Conservation (phyloP, 345 rosid species). For the Nasturtium officinale region DNA sequence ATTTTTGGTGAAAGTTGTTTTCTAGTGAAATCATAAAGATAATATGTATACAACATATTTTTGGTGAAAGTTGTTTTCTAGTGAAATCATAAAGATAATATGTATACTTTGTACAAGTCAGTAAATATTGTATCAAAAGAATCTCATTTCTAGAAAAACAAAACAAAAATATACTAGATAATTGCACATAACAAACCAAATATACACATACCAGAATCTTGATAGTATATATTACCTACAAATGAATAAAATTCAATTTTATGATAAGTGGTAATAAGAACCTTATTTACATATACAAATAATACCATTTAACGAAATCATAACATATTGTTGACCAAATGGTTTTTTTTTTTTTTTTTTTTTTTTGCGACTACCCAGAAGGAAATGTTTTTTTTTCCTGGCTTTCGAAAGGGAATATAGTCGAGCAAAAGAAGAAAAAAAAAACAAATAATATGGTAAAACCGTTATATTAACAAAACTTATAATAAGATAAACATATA, state of each 20-base stretch:
- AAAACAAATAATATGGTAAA: background rate
- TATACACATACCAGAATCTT: background rate
- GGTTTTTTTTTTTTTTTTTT: background rate
- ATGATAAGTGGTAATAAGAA: too few relatives aligned
- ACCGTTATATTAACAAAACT: background rate
- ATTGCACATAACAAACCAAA: background rate
- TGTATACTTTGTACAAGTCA: background rate
- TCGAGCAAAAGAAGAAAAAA: background rate
- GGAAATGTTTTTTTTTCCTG: conserved; percentile 20
- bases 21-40: background rate
- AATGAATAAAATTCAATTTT: background rate
- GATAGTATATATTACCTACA: background rate
- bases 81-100: background rate
- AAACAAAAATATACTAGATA: background rate
- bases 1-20: background rate
- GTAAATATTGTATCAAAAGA: background rate
- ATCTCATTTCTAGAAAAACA: background rate
- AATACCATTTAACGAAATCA: conserved; percentile 7
- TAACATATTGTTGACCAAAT: conserved; percentile 20
- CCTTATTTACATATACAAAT: background rate
- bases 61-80: too few relatives aligned
- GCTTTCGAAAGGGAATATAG: conserved; percentile 21
- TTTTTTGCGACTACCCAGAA: conserved; percentile 6
- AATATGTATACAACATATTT: too few relatives aligned
- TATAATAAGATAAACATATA: too few relatives aligned